A percentile compares a stretch with the other conserved stretches of the same genome.
Evolutionary conservation across 306 rosid genomes (phyloP).

Genomic region (Amphicarpaea edgeworthii): DNA sequence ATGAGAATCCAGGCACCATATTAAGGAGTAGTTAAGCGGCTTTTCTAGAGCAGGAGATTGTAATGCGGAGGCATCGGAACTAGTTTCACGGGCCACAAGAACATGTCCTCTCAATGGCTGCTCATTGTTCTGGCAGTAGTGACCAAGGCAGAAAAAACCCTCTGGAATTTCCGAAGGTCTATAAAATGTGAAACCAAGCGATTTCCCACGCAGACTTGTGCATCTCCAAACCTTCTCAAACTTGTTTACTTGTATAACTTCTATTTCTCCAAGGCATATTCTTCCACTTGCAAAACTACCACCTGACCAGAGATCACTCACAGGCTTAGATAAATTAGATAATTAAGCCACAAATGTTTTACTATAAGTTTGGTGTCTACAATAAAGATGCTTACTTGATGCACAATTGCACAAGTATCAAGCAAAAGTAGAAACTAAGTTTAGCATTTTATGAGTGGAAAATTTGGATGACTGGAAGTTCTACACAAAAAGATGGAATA

Average conservation of each 20-base stretch:
- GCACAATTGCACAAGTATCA: conserved; percentile 7
- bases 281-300: conserved; percentile 75
- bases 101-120: conserved; percentile 74
- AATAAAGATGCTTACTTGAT: conserved; percentile 9
- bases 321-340: conserved; percentile 39
- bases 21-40: conserved; percentile 68
- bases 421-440: conserved; percentile 25
- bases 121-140: conserved; percentile 72
- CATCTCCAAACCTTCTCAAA: conserved; percentile 75
- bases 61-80: conserved; percentile 38
- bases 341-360: conserved; percentile 35
- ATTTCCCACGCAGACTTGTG: conserved; percentile 54
- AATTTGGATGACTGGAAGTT: background rate
- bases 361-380: conserved; percentile 12
- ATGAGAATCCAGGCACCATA: conserved; percentile 73
- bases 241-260: conserved; percentile 58
- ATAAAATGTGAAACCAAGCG: conserved; percentile 70
- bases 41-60: conserved; percentile 64
- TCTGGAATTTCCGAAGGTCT: conserved; percentile 75
- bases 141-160: conserved; percentile 84
- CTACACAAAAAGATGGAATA: too few relatives aligned
- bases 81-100: conserved; percentile 68
- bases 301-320: conserved; percentile 59
- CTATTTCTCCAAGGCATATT: conserved; percentile 79
- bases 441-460: background rate